Evolutionary conservation across 73 alveolate genomes (phyloP).

Genomic region (Tetrahymena malaccensis): DNA sequence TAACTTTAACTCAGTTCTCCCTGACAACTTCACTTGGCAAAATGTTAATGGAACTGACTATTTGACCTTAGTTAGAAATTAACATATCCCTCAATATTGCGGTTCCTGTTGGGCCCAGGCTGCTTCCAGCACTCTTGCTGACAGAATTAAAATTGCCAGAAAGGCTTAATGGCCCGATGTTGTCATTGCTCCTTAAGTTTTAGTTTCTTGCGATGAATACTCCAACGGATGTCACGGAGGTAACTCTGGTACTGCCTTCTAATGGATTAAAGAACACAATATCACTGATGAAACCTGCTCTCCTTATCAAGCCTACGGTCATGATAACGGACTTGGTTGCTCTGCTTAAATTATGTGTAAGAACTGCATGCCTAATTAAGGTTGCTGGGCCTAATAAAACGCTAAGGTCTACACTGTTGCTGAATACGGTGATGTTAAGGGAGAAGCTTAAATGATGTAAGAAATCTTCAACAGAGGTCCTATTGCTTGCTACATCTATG

Average conservation of each 20-base stretch:
- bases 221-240: constrained; percentile 85
- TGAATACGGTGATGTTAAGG: constrained; percentile 43
- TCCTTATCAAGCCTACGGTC: constrained; percentile 50
- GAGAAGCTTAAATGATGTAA: constrained; percentile 81
- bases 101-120: constrained; percentile 98
- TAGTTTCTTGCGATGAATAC: constrained; percentile 65
- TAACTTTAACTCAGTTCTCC: constrained; percentile 31
- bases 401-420: constrained; percentile 48
- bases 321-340: constrained; percentile 57
- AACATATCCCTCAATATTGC: constrained; percentile 88
- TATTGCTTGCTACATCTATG: constrained; percentile 72
- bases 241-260: constrained; percentile 47
- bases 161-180: constrained; percentile 84
- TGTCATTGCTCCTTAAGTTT: constrained; percentile 70
- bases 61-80: constrained; percentile 73
- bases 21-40: constrained; percentile 53
- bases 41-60: constrained; percentile 71
- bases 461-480: constrained; percentile 87
- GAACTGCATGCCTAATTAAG: constrained; percentile 51
- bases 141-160: constrained; percentile 84
- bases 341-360: constrained; percentile 46
- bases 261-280: constrained; percentile 51
- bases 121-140: constrained; percentile 80
- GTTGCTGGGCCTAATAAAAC: constrained; percentile 52
- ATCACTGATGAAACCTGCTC: constrained; percentile 75